Evolutionary conservation across 2,329 filamentous ascomycete genomes (phyloP).

Genomic region (Penicillium crustosum): DNA sequence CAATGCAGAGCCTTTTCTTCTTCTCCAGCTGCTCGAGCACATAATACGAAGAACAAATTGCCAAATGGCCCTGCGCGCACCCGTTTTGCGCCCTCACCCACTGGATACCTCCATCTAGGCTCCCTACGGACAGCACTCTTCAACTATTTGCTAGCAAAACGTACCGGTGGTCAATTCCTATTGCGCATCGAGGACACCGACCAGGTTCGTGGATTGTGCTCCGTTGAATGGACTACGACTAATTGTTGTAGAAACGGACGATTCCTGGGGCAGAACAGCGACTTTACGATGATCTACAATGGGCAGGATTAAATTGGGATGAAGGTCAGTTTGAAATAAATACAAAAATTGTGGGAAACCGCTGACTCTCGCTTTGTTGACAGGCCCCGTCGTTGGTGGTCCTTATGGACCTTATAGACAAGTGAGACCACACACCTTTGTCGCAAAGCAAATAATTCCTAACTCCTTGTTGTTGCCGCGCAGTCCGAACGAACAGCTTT

Average conservation of each 20-base stretch:
- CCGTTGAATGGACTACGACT: slow-evolving; percentile 23
- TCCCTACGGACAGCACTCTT: slow-evolving; percentile 91
- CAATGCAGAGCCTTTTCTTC: slow-evolving; percentile 38
- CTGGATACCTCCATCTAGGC: slow-evolving; percentile 88
- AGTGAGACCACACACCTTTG: slow-evolving; percentile 46
- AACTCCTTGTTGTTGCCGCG: background rate
- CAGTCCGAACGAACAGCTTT: slow-evolving; percentile 75
- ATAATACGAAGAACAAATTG: slow-evolving; percentile 38
- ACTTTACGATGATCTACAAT: slow-evolving; percentile 76
- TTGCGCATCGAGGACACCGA: slow-evolving; percentile 94
- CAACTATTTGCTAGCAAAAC: slow-evolving; percentile 86
- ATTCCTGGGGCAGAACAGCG: slow-evolving; percentile 75
- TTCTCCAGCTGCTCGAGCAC: slow-evolving; percentile 26
- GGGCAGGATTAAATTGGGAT: slow-evolving; percentile 90
- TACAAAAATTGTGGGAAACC: slow-evolving; percentile 3
- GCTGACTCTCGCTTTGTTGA: slow-evolving; percentile 3
- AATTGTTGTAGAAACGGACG: slow-evolving; percentile 67
- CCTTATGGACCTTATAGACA: slow-evolving; percentile 83
- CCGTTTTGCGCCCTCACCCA: slow-evolving; percentile 93
- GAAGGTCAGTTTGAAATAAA: slow-evolving; percentile 60
- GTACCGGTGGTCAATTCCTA: slow-evolving; percentile 85
- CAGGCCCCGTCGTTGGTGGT: slow-evolving; percentile 77
- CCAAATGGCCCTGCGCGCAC: slow-evolving; percentile 66
- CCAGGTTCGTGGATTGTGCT: slow-evolving; percentile 58
- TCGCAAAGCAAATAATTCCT: background rate